phyloP scores from a whole-genome alignment of 371 early-diverging fungal species.

The Mucor piriformis region DNA sequence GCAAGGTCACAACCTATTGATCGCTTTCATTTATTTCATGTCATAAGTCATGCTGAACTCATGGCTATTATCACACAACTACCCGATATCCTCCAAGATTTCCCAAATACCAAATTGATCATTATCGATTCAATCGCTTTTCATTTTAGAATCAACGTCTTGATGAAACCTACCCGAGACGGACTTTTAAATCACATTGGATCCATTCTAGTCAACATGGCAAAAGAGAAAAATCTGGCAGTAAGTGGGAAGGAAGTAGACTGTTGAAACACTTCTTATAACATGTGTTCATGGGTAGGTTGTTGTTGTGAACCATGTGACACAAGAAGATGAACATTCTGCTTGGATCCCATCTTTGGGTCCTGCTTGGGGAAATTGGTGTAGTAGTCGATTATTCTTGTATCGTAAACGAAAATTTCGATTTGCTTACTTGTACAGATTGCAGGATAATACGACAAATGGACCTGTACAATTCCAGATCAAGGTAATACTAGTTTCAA shows the following conservation, averaged over 20 bases:
- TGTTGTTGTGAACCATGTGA: conserved; percentile 28
- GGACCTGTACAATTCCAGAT: conserved; percentile 21
- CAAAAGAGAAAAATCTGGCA: conserved; percentile 20
- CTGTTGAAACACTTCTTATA: no score
- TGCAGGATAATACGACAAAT: conserved; percentile 1
- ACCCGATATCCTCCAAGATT: conserved; percentile 44
- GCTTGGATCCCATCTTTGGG: conserved; percentile 27
- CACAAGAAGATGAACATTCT: conserved; percentile 5
- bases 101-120: conserved; percentile 56
- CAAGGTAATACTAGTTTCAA: conserved; percentile 18
- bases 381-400: conserved; percentile 23
- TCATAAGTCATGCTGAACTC: conserved; percentile 54
- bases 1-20: conserved; percentile 20
- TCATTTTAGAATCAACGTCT: conserved; percentile 60
- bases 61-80: conserved; percentile 57
- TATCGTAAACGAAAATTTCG: conserved; percentile 14
- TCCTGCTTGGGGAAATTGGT: conserved; percentile 25
- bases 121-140: conserved; percentile 70
- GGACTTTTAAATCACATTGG: conserved; percentile 51
- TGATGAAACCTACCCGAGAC: conserved; percentile 46
- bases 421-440: no score
- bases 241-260: no score
- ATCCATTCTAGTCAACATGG: conserved; percentile 48
- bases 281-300: conserved; percentile 2
- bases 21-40: conserved; percentile 47